Base-by-base conservation (phyloP, 179 eudicot species). In the Beta corolliflora region DNA sequence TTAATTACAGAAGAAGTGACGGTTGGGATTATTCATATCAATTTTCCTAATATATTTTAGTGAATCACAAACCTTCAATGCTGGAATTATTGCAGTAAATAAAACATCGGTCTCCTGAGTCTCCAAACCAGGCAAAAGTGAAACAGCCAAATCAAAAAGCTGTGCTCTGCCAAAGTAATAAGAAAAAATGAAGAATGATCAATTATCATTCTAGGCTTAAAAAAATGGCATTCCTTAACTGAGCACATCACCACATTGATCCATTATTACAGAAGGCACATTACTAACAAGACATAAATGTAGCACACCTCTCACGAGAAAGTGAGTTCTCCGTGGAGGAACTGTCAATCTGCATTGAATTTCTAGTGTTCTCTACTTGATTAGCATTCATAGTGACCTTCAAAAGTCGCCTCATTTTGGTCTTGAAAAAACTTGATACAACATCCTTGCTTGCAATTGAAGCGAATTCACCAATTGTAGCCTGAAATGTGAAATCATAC, bases 61-160 rank as follows among this genome's bases (percentile, higher is more conserved):
- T 44, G 52, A 54, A 29, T 15, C 46, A 76, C 83, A 81, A 71
- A 93, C 99, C 97, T 90, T 88, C 71, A 97, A 85, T 60, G 93
- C 89, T 79, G 94, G 92, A 81, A 61, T 71, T 72, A 89, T 79
- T 56, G 91, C 91, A 77, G 66, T 65, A 83, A 88, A 91, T 82
- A 97, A 83, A 50, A 91, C 77, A 82, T 89, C 91, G 41, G 84
- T 89, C 89, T 93, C 95, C 66, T 84, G 50, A 41, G 84, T 61
- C 84, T 85, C 91, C 77, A 97, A 87, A 54, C 99, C 99, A 81
- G 98, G 97, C 81, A 91, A 80, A 79, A 93, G 88, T 76, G 99
- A 91, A 76, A 87, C 93, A 56, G 97, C 95, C 90, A 97, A 83
- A 84, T 94, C 98, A 78, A 94, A 79, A 68, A 91, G 81, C 79